phyloP scores from a whole-genome alignment of 176 grass and related monocot species.

The Triticum timopheevii region DNA sequence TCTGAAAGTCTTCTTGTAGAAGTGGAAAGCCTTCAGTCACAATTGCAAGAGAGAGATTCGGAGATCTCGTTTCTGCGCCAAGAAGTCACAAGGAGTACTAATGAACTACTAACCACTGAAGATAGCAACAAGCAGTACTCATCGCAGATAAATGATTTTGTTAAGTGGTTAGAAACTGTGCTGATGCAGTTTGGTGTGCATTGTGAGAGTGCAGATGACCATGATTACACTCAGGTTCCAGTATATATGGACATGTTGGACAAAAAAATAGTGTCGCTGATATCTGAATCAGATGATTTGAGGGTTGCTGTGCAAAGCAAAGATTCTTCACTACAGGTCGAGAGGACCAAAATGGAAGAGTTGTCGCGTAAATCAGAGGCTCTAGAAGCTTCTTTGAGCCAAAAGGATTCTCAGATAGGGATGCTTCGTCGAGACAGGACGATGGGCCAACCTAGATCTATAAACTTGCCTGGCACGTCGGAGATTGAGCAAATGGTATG shows the following conservation, averaged over 20 bases:
- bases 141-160: conserved; percentile 57
- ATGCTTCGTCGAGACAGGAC: conserved; percentile 52
- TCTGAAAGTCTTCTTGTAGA: conserved; percentile 92
- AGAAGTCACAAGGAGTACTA: conserved; percentile 85
- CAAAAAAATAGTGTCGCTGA: conserved; percentile 63
- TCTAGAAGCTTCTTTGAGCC: conserved; percentile 68
- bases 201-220: conserved; percentile 43
- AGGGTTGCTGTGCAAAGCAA: conserved; percentile 62
- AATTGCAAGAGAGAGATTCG: conserved; percentile 77
- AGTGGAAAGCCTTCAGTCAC: conserved; percentile 89
- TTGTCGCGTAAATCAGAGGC: conserved; percentile 65
- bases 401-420: conserved; percentile 62
- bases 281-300: conserved; percentile 71
- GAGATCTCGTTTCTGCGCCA: conserved; percentile 95
- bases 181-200: conserved; percentile 58
- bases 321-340: conserved; percentile 75
- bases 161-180: conserved; percentile 72
- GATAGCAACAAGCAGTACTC: conserved; percentile 70
- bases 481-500: conserved; percentile 92
- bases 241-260: conserved; percentile 70
- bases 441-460: conserved; percentile 50
- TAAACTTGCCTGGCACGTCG: conserved; percentile 56
- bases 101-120: conserved; percentile 82
- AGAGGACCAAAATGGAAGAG: conserved; percentile 76
- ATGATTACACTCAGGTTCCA: conserved; percentile 51